Evolutionary conservation across 2,329 filamentous ascomycete species (phyloP).

Genomic region (Cladosporium phlei): DNA sequence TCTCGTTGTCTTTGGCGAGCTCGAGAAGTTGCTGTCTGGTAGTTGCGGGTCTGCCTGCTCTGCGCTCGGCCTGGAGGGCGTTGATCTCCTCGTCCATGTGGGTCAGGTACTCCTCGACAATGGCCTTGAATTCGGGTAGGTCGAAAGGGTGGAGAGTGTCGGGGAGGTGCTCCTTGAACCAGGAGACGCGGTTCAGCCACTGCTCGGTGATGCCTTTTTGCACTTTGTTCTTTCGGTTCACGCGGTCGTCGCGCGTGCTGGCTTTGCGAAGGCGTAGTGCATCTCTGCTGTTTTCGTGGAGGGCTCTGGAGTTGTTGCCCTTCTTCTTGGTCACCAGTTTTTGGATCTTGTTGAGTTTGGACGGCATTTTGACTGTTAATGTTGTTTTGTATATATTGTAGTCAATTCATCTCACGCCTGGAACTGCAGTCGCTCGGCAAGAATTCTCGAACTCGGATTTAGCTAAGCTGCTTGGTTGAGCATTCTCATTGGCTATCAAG

Average conservation of each 20-base stretch:
- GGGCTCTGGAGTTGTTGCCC: conserved; percentile 62
- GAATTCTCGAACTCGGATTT: no score
- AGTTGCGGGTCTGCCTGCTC: conserved; percentile 73
- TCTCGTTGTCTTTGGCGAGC: conserved; percentile 64
- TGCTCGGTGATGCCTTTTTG: conserved; percentile 67
- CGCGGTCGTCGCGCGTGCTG: conserved; percentile 72
- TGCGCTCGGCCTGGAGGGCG: conserved; percentile 61
- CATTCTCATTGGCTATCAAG: no score
- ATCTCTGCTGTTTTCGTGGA: conserved; percentile 87
- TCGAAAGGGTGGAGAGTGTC: conserved; percentile 45
- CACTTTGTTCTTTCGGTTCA: conserved; percentile 65
- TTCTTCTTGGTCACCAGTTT: conserved; percentile 91
- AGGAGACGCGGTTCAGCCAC: conserved; percentile 59
- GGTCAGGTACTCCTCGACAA: conserved; percentile 46
- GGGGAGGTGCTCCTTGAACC: conserved; percentile 55
- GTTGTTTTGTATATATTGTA: not conserved
- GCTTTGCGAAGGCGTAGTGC: conserved; percentile 76
- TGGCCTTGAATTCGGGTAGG: conserved; percentile 51
- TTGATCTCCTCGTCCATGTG: conserved; percentile 68
- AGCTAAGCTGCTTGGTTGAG: no score
- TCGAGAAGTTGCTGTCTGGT: conserved; percentile 72
- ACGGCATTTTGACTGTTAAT: conserved; percentile 56
- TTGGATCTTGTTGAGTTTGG: conserved; percentile 71
- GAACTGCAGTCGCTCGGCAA: no score
- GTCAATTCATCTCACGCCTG: no score